Conservation (phyloP, 192 early-diverging fungal species). For the Pilobolus umbonatus region DNA sequence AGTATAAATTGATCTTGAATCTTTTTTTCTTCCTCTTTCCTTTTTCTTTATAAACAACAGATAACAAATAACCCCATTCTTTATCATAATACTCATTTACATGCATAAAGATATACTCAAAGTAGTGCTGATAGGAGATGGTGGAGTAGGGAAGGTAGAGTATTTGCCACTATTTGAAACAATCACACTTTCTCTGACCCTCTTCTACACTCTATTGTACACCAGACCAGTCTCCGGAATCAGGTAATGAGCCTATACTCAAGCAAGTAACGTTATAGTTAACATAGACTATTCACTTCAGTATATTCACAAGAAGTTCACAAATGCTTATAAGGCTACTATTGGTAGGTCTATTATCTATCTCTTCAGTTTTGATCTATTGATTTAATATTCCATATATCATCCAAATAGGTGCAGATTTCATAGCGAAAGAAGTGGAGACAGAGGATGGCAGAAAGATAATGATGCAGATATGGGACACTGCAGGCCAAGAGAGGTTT, state of each 20-base stretch:
- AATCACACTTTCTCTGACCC: too few species aligned
- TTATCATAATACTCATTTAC: too few species aligned
- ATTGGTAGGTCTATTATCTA: slow-evolving; percentile 55
- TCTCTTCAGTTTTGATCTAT: background rate
- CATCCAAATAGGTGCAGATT: slow-evolving; percentile 63
- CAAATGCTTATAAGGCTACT: slow-evolving; percentile 95
- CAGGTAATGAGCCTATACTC: slow-evolving; percentile 10
- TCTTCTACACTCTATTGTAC: too few species aligned
- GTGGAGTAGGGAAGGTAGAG: slow-evolving; percentile 52
- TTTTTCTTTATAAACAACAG: too few species aligned
- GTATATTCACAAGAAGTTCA: slow-evolving; percentile 91
- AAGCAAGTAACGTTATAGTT: background rate
- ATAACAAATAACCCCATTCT: too few species aligned
- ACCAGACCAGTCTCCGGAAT: slow-evolving; percentile 35
- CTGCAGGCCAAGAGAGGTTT: slow-evolving; percentile 97
- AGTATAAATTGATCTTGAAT: too few species aligned
- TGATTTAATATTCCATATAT: background rate
- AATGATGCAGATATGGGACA: slow-evolving; percentile 83
- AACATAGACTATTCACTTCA: slow-evolving; percentile 28
- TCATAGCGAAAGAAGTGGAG: slow-evolving; percentile 92
- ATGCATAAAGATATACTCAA: slow-evolving; percentile 52
- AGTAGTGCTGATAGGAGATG: slow-evolving; percentile 50
- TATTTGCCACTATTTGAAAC: background rate
- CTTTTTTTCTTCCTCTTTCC: too few species aligned
- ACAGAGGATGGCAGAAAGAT: slow-evolving; percentile 77